Conservation (phyloP, 1,139 yeast genomes). For the Zygoascus meyerae region DNA sequence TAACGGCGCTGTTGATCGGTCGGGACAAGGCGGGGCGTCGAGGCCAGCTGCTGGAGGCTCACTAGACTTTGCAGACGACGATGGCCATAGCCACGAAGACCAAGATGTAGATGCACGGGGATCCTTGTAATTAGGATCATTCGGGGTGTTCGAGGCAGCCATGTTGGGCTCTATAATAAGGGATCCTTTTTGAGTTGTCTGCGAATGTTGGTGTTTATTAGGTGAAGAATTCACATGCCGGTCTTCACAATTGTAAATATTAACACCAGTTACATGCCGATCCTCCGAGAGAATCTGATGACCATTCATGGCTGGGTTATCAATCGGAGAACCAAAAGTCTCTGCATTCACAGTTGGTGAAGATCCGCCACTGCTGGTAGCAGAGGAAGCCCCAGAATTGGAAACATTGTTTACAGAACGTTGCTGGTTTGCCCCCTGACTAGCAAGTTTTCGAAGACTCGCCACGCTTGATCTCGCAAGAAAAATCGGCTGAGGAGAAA, state of each 20-base stretch:
- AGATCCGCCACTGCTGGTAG: no score
- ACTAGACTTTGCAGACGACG: not conserved
- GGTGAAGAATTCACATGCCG: no score
- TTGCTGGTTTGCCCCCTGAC: not conserved
- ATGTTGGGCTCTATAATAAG: not conserved
- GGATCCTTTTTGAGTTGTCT: not conserved
- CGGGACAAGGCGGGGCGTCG: no score
- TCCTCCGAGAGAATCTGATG: no score
- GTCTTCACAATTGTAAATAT: no score
- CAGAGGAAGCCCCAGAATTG: not conserved
- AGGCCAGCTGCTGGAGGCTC: no score
- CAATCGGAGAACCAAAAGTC: no score
- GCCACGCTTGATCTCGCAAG: not conserved
- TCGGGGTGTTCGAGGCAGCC: not conserved
- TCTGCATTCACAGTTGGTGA: no score
- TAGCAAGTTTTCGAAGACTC: not conserved
- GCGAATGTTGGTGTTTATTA: no score
- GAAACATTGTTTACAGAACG: not conserved
- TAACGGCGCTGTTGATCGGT: no score
- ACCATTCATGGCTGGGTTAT: no score
- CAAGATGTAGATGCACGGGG: not conserved
- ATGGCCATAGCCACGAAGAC: conserved; percentile 5
- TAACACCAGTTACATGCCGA: no score
- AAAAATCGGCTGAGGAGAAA: conserved; percentile 5
- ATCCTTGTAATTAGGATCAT: not conserved